phyloP scores from a whole-genome alignment of 1,284 basidiomycete species.

The Xerocomus alliaceus region DNA sequence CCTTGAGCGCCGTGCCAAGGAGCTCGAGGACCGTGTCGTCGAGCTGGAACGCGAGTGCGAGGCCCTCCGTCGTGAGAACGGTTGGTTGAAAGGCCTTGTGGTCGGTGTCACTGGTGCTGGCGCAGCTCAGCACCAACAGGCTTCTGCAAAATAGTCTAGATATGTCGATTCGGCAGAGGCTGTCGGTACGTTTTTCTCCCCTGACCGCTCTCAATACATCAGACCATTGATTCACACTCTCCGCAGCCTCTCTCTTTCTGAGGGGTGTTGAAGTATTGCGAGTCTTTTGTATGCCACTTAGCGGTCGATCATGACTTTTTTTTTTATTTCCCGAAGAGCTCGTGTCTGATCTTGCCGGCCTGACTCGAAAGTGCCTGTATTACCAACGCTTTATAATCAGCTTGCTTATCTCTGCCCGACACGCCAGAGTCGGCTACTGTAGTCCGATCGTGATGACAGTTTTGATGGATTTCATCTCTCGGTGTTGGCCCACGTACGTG shows the following conservation, averaged over 20 bases:
- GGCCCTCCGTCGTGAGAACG: slow-evolving; percentile 89
- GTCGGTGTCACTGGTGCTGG: slow-evolving; percentile 83
- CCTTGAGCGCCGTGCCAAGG: slow-evolving; percentile 87
- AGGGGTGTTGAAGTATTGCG: neutral
- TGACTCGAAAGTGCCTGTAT: slow-evolving; percentile 23
- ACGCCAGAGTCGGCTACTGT: neutral
- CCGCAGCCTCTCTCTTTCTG: slow-evolving; percentile 9
- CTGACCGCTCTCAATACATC: neutral
- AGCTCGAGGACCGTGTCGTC: slow-evolving; percentile 83
- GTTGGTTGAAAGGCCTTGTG: slow-evolving; percentile 92
- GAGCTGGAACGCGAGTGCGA: slow-evolving; percentile 93
- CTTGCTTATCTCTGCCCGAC: slow-evolving; percentile 12
- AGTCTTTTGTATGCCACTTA: neutral
- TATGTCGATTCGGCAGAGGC: neutral
- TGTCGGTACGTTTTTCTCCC: slow-evolving; percentile 10
- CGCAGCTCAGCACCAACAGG: slow-evolving; percentile 40
- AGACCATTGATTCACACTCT: neutral
- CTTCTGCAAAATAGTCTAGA: slow-evolving; percentile 25
- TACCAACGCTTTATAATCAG: slow-evolving; percentile 16
- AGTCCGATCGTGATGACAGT: neutral
- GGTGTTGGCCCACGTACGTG: neutral
- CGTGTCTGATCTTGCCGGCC: slow-evolving; percentile 7
- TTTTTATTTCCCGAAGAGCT: neutral
- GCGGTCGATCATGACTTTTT: neutral
- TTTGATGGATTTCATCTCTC: neutral